Conservation (phyloP, 1,139 yeast species). For the Ogataea hybrid region DNA sequence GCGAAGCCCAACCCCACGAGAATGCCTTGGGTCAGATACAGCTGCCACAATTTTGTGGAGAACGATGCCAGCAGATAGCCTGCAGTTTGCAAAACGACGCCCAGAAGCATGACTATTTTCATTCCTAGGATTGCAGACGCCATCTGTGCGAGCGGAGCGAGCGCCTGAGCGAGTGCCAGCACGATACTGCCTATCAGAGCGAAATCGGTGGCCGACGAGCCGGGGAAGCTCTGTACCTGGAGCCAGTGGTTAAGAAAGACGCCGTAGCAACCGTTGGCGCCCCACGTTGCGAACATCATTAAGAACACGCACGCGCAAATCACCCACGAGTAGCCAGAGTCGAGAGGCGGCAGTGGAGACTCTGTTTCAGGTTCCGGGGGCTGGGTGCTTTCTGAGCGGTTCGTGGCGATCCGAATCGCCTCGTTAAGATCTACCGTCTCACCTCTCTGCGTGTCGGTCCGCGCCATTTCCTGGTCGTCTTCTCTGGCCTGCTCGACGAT, state of each 20-base stretch:
- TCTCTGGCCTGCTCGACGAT: slow-evolving; percentile 18
- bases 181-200: slow-evolving; percentile 50
- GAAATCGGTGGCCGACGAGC: slow-evolving; percentile 43
- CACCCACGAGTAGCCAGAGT: slow-evolving; percentile 27
- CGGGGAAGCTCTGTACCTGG: slow-evolving; percentile 35
- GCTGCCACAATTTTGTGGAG: slow-evolving; percentile 48
- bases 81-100: slow-evolving; percentile 39
- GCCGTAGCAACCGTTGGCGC: slow-evolving; percentile 48
- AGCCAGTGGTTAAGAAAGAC: slow-evolving; percentile 45
- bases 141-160: slow-evolving; percentile 42
- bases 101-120: slow-evolving; percentile 27
- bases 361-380: slow-evolving; percentile 1
- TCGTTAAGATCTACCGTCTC: slow-evolving; percentile 21
- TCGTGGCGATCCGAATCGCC: slow-evolving; percentile 24
- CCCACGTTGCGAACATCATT: slow-evolving; percentile 43
- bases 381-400: slow-evolving; percentile 10
- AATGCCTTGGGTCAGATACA: slow-evolving; percentile 49
- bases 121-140: slow-evolving; percentile 34
- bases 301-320: slow-evolving; percentile 16
- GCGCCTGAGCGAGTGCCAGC: slow-evolving; percentile 41
- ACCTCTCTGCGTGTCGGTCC: slow-evolving; percentile 5
- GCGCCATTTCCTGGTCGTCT: slow-evolving; percentile 18
- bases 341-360: slow-evolving; percentile 18
- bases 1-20: slow-evolving; percentile 46
- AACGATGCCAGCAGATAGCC: slow-evolving; percentile 48